Evolutionary conservation across 2,329 filamentous ascomycete species (phyloP).

Genomic region (Madurella mycetomatis): DNA sequence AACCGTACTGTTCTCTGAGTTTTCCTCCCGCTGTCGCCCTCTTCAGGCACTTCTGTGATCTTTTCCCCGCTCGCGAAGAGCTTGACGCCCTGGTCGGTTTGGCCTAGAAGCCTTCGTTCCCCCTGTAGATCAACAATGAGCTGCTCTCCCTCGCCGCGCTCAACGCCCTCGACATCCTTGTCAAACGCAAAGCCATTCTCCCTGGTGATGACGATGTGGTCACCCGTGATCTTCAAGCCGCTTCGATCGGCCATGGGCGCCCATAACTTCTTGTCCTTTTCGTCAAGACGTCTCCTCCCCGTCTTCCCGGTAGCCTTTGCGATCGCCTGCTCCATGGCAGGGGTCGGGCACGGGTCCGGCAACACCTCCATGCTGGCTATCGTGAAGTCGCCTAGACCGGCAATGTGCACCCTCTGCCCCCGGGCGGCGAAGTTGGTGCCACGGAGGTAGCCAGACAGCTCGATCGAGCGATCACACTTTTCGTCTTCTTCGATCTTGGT

Average conservation of each 20-base stretch:
- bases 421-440: conserved; percentile 89
- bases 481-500: conserved; percentile 83
- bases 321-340: conserved; percentile 79
- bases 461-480: conserved; percentile 86
- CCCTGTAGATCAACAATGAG: conserved; percentile 86
- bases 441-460: conserved; percentile 86
- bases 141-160: conserved; percentile 90
- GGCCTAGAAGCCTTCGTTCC: conserved; percentile 74
- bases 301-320: conserved; percentile 82
- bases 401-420: conserved; percentile 84
- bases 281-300: conserved; percentile 74
- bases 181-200: conserved; percentile 73
- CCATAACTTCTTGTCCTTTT: conserved; percentile 95
- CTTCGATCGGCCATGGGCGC: conserved; percentile 98
- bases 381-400: conserved; percentile 84
- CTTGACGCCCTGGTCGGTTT: conserved; percentile 76
- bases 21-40: conserved; percentile 59
- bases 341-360: conserved; percentile 93
- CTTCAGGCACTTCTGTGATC: conserved; percentile 55
- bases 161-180: conserved; percentile 59
- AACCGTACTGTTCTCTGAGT: conserved; percentile 54
- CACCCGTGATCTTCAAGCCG: conserved; percentile 91
- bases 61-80: conserved; percentile 76
- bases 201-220: conserved; percentile 83
- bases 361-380: conserved; percentile 79